These are phyloP conservation scores for Pseudomonodictys pantanalensis DNA, from an alignment of 495 filamentous ascomycete genomes.

Conservation along the genomic window DNA sequence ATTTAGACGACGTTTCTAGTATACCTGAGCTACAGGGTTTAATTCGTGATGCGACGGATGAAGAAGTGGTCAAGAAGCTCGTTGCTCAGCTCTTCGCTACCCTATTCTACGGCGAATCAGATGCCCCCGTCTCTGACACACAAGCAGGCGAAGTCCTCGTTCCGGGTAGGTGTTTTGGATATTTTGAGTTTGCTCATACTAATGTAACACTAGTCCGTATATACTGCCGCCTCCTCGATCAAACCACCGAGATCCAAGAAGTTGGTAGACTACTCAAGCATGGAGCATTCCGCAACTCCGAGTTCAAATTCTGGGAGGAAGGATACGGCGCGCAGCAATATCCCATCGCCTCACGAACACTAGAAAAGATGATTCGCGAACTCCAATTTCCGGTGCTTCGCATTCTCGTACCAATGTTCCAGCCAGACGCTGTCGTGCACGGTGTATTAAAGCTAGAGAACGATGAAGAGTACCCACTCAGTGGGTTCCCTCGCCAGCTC, in stretches of 20 bases:
- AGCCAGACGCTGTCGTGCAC: slow-evolving; percentile 8
- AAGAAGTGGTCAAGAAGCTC: not conserved
- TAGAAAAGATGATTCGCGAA: slow-evolving; percentile 9
- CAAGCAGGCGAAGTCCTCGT: not conserved
- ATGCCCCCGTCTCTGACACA: slow-evolving; percentile 2
- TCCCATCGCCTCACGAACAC: not conserved
- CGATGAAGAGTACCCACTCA: slow-evolving; percentile 12
- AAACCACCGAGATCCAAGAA: slow-evolving; percentile 2
- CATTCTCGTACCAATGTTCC: slow-evolving; percentile 3
- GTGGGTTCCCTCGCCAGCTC: slow-evolving; percentile 13
- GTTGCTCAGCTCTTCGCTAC: slow-evolving; percentile 19
- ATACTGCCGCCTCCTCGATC: slow-evolving; percentile 15
- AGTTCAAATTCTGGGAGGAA: slow-evolving; percentile 19
- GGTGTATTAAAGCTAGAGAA: slow-evolving; percentile 11
- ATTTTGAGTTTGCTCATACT: not conserved
- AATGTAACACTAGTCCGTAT: not conserved
- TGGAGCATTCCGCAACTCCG: slow-evolving; percentile 5
- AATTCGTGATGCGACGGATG: slow-evolving; percentile 8
- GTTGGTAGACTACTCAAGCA: slow-evolving; percentile 3
- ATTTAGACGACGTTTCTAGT: slow-evolving; percentile 8
- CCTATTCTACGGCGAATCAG: slow-evolving; percentile 18
- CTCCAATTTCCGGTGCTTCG: slow-evolving; percentile 1
- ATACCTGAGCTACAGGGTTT: slow-evolving; percentile 2
- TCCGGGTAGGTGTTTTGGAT: not conserved
- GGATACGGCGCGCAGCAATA: slow-evolving; percentile 14